Evolutionary conservation across 352 stramenopile species (phyloP).

Genomic region (Globisporangium spiculum): DNA sequence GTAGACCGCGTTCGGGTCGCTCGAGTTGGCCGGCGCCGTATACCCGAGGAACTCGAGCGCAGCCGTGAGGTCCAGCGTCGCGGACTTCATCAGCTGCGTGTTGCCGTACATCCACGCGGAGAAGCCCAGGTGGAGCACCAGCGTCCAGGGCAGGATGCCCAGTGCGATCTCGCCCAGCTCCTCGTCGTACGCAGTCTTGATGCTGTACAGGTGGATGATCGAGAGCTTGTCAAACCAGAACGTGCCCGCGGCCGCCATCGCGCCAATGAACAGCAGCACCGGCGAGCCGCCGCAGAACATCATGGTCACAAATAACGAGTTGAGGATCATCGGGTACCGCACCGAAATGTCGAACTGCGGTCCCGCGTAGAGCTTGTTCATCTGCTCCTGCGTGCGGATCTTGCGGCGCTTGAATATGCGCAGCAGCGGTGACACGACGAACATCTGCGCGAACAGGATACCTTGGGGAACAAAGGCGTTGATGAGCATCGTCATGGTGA

Average conservation of each 20-base stretch:
- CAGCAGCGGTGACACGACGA: slow-evolving; percentile 46
- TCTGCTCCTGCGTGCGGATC: slow-evolving; percentile 67
- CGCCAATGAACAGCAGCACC: slow-evolving; percentile 73
- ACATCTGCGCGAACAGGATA: slow-evolving; percentile 58
- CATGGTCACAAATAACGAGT: slow-evolving; percentile 83
- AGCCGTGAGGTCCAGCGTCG: slow-evolving; percentile 41
- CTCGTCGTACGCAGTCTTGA: slow-evolving; percentile 82
- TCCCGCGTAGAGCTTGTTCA: slow-evolving; percentile 77
- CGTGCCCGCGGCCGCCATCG: slow-evolving; percentile 51
- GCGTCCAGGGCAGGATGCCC: slow-evolving; percentile 59
- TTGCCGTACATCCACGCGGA: slow-evolving; percentile 87
- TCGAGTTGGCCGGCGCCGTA: slow-evolving; percentile 23
- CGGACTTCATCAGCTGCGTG: slow-evolving; percentile 52
- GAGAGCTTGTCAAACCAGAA: slow-evolving; percentile 86
- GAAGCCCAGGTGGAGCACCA: slow-evolving; percentile 68
- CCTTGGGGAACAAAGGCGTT: slow-evolving; percentile 73
- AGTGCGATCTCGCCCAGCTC: slow-evolving; percentile 62
- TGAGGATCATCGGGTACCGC: slow-evolving; percentile 81
- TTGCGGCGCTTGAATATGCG: slow-evolving; percentile 35
- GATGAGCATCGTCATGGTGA: slow-evolving; percentile 86
- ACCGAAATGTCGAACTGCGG: slow-evolving; percentile 74
- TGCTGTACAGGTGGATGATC: slow-evolving; percentile 68
- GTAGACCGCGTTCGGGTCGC: slow-evolving; percentile 43
- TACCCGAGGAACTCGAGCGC: slow-evolving; percentile 38
- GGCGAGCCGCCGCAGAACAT: slow-evolving; percentile 79